These are phyloP conservation scores for Alternaria sp. DNA, from an alignment of 2,329 filamentous ascomycete genomes.

Conservation along the genomic window DNA sequence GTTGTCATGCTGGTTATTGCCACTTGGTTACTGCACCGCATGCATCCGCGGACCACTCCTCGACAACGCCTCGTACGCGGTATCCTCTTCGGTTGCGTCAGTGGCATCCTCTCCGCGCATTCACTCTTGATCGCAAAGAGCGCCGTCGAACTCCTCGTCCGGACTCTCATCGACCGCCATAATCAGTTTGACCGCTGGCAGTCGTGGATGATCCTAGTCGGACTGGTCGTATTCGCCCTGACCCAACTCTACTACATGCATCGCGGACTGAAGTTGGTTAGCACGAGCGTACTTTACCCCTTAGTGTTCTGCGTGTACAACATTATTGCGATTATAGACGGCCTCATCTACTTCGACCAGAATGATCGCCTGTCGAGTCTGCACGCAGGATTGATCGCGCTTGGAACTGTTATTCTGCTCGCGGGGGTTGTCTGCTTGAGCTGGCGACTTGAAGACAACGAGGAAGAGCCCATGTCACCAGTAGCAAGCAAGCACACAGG, in stretches of 20 bases:
- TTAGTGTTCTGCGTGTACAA: conserved; percentile 99
- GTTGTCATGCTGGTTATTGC: conserved; percentile 70
- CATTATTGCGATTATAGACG: conserved; percentile 96
- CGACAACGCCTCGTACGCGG: conserved; percentile 79
- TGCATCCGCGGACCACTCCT: conserved; percentile 57
- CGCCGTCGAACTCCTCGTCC: conserved; percentile 90
- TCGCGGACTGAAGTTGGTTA: conserved; percentile 89
- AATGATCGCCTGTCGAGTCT: conserved; percentile 77
- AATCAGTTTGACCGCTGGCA: conserved; percentile 98
- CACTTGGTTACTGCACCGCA: conserved; percentile 46
- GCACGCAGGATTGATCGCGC: conserved; percentile 79
- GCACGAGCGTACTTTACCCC: conserved; percentile 93
- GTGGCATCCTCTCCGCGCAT: conserved; percentile 92
- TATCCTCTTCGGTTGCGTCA: conserved; percentile 83
- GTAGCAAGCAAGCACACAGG: conserved; percentile 42
- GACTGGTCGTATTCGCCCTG: conserved; percentile 80
- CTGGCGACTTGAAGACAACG: conserved; percentile 85
- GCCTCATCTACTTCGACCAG: conserved; percentile 95
- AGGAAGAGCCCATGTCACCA: conserved; percentile 62
- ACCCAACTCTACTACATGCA: conserved; percentile 96
- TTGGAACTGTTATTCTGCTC: conserved; percentile 86
- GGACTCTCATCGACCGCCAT: conserved; percentile 80
- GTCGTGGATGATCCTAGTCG: conserved; percentile 88
- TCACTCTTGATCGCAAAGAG: conserved; percentile 93
- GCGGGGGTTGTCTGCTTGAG: conserved; percentile 89